Base-by-base conservation (phyloP, 192 early-diverging fungal species). In the Spizellomyces sp. region DNA sequence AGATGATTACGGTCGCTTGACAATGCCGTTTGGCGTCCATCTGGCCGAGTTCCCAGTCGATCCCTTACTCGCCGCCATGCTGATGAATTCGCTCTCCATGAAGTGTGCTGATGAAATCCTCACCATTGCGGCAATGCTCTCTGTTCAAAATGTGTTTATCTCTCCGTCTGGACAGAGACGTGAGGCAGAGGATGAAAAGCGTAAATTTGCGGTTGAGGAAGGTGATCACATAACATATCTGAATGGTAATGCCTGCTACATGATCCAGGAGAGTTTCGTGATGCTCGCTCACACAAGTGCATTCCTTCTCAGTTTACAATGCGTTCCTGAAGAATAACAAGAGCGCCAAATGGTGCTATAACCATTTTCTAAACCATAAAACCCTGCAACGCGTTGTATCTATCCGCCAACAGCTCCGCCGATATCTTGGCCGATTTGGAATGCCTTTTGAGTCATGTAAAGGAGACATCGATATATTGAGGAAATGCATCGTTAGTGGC, bases 21-120 rank as follows among this genome's bases (percentile, higher is more conserved):
- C 90, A 5, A 85, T 90, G 57, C 91, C 89, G 14, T 81, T 91
- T 45, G 91, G 91, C 0, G 80, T 84, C 69, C 77, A 84, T 22
- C 56, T 94, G 19, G 89, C 91, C 0, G 92, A 95, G 70, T 84
- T 92, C 54, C 93, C 93, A 0, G 72, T 95, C 9, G 89, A 92
- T 69, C 89, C 90, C 6, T 71, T 88, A 58, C 69, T 93, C 8
- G 90, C 85, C 7, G 87, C 89, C 36, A 85, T 91, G 70, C 46
- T 67, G 48, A 62, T 76, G 45, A 55, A 44, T 21, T 90, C 88
- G 7, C 75, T 76, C 48, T 76, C 74, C 8, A 90, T 89, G 60
- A 77, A 79, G 36, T 95, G 93, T 68, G 79, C 79, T 19, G 85
- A 93, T 58, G 93, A 95, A 52, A 86, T 90, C 9, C 71, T 92